These are phyloP conservation scores for Phylloporus arenicola DNA, from an alignment of 768 basidiomycete species.

Conservation along the genomic window DNA sequence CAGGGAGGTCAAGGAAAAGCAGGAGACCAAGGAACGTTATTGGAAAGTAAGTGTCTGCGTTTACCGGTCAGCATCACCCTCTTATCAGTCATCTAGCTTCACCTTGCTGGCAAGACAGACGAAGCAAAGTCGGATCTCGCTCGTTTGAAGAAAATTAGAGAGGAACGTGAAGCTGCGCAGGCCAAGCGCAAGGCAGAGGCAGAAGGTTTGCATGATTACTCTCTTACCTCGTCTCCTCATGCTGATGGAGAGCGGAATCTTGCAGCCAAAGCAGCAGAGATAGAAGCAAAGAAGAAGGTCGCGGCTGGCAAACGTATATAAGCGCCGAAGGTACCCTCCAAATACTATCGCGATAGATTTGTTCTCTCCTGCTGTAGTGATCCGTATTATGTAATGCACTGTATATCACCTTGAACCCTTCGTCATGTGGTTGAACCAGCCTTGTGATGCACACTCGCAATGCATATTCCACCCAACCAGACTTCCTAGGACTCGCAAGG, in stretches of 20 bases:
- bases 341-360: background rate
- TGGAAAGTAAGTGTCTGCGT: slow-evolving; percentile 57
- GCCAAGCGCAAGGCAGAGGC: slow-evolving; percentile 86
- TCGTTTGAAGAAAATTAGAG: slow-evolving; percentile 78
- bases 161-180: slow-evolving; percentile 82
- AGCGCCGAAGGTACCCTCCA: slow-evolving; percentile 31
- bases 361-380: background rate
- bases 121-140: slow-evolving; percentile 87
- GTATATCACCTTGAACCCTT: too few relatives aligned
- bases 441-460: slow-evolving; percentile 44
- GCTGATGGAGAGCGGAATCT: background rate
- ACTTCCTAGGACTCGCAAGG: slow-evolving; percentile 57
- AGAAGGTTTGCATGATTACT: slow-evolving; percentile 51
- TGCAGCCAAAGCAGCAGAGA: slow-evolving; percentile 59
- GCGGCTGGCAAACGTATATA: slow-evolving; percentile 23
- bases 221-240: background rate
- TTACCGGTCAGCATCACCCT: slow-evolving; percentile 1
- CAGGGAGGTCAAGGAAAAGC: slow-evolving; percentile 90
- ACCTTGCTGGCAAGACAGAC: slow-evolving; percentile 79
- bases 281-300: slow-evolving; percentile 55
- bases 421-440: too few relatives aligned
- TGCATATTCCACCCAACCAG: slow-evolving; percentile 41
- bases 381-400: background rate
- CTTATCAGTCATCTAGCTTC: slow-evolving; percentile 42
- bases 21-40: slow-evolving; percentile 82